Percentiles rank a stretch among this genome's conserved stretches.
phyloP scores from a whole-genome alignment of 139 green algal genomes.

The Dunaliella primolecta region DNA sequence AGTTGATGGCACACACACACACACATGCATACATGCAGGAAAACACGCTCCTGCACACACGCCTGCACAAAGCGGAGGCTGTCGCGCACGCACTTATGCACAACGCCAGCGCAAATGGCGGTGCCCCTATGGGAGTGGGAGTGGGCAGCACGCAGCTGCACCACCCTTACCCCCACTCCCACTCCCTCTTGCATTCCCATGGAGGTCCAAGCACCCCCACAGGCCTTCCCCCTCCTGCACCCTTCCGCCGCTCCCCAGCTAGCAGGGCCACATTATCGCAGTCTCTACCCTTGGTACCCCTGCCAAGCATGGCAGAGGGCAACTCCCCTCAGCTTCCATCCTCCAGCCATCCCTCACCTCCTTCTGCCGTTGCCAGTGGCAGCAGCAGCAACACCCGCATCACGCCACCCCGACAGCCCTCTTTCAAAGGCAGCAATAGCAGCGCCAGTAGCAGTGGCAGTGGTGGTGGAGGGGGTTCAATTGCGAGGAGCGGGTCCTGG shows the following conservation, averaged over 20 bases:
- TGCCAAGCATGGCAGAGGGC: background rate
- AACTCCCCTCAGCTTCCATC: background rate
- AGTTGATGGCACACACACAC: constrained; percentile 15
- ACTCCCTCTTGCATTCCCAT: no score
- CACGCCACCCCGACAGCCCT: background rate
- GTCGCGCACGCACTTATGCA: background rate
- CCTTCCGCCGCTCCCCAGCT: background rate
- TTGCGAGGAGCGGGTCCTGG: no score
- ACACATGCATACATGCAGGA: constrained; percentile 6
- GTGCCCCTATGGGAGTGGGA: no score
- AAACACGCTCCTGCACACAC: constrained; percentile 29
- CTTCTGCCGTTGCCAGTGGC: background rate
- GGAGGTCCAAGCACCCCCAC: no score
- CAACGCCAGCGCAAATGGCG: background rate
- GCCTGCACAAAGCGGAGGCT: constrained; percentile 15
- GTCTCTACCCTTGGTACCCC: background rate
- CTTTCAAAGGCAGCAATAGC: background rate
- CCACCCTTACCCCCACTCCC: no score
- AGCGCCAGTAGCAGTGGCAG: background rate
- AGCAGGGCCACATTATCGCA: background rate
- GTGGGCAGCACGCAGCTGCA: no score
- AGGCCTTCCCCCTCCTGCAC: background rate
- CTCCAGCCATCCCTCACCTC: background rate
- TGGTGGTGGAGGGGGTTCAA: no score
- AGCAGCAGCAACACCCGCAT: background rate